phyloP scores from a whole-genome alignment of 1,284 basidiomycete species.

The Neolentinus lepideus region DNA sequence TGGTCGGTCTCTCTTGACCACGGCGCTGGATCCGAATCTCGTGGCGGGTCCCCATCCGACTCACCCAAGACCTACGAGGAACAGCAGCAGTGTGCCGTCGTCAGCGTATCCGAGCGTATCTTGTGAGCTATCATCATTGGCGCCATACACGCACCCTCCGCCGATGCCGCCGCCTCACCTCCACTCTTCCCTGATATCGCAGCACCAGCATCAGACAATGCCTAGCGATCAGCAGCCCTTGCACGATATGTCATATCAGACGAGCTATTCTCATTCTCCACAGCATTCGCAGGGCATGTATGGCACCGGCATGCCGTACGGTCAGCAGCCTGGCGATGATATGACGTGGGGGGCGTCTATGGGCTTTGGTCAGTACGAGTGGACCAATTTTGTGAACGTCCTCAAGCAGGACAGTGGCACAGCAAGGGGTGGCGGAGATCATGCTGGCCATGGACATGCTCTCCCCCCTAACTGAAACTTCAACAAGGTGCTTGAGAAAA shows the following conservation, averaged over 20 bases:
- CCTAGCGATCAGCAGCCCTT: conserved; percentile 8
- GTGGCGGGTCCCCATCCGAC: not conserved
- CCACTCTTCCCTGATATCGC: conserved; percentile 1
- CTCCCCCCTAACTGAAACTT: not conserved
- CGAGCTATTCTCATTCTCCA: conserved; percentile 4
- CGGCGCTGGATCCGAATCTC: not conserved
- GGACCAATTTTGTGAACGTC: conserved; percentile 38
- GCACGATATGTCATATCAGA: not conserved
- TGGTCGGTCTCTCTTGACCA: not conserved
- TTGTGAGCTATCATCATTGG: not conserved
- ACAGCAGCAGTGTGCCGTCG: conserved; percentile 4
- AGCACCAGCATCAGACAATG: conserved; percentile 6
- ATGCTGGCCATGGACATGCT: not conserved
- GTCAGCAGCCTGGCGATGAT: conserved; percentile 25
- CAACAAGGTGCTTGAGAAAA: not conserved
- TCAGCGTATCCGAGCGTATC: conserved; percentile 8
- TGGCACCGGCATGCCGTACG: conserved; percentile 12
- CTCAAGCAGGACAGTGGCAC: conserved; percentile 23
- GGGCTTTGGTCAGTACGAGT: conserved; percentile 31
- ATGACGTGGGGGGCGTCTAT: conserved; percentile 33
- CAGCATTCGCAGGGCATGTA: conserved; percentile 9
- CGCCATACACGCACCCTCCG: conserved; percentile 5
- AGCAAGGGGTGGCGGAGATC: not conserved
- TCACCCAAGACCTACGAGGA: conserved; percentile 3
- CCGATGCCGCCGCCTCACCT: conserved; percentile 5